Evolutionary conservation across 2,329 filamentous ascomycete genomes (phyloP).

Genomic region (Xenosphaeropsis pyriputrescens): DNA sequence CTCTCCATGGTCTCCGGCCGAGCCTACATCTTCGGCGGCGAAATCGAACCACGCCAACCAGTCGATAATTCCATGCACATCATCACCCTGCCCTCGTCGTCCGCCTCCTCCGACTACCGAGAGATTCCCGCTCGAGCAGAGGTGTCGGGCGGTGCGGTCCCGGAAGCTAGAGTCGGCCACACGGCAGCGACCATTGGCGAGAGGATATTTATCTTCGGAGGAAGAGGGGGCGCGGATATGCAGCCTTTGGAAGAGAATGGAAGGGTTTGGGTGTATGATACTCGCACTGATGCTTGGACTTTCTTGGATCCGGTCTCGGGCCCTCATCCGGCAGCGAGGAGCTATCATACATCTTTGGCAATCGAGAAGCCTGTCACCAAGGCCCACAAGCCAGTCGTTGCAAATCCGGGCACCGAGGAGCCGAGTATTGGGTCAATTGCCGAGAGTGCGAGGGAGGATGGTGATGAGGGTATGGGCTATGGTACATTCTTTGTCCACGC

Average conservation of each 20-base stretch:
- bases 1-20: slow-evolving; percentile 42
- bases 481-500: slow-evolving; percentile 65
- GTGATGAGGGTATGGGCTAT: slow-evolving; percentile 47
- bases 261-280: slow-evolving; percentile 63
- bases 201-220: slow-evolving; percentile 70
- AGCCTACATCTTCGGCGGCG: slow-evolving; percentile 67
- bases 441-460: slow-evolving; percentile 36
- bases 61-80: slow-evolving; percentile 61
- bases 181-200: slow-evolving; percentile 53
- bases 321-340: slow-evolving; percentile 47
- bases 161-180: slow-evolving; percentile 57
- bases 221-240: slow-evolving; percentile 56
- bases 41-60: slow-evolving; percentile 48
- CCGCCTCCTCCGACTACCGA: slow-evolving; percentile 42
- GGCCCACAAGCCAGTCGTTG: slow-evolving; percentile 9
- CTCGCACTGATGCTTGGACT: slow-evolving; percentile 47
- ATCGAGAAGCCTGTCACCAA: slow-evolving; percentile 31
- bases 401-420: slow-evolving; percentile 24
- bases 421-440: slow-evolving; percentile 43
- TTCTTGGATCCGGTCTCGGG: slow-evolving; percentile 39
- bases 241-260: slow-evolving; percentile 60
- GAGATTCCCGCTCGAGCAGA: slow-evolving; percentile 32
- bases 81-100: slow-evolving; percentile 42
- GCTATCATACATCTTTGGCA: slow-evolving; percentile 51
- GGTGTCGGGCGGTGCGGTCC: slow-evolving; percentile 30